Evolutionary conservation across 495 filamentous ascomycete species (phyloP), one percentile per base, ranked within the genome.

Genomic region (Podospora tetraspora): DNA sequence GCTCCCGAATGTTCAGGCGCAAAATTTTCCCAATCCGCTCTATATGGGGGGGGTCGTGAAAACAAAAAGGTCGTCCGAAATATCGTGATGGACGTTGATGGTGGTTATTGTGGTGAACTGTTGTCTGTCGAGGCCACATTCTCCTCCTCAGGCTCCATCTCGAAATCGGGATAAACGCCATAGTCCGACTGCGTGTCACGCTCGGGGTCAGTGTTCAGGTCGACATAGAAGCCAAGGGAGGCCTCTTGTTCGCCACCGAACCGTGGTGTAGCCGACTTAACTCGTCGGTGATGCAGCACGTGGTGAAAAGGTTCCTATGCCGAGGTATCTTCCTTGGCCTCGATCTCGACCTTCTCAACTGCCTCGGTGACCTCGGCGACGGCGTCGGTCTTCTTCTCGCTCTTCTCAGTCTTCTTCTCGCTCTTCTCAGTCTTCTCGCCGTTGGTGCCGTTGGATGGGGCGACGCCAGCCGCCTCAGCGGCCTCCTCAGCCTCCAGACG

Each of bases 261-360:
- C 43, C 43, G 43, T 52, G 43, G 43, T 19, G 43, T 52, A 52
- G 43, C 43, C 43, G 43, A 52, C 43, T 52, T 52, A 19, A 52
- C 19, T 19, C 43, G 43, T 52, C 43, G 43, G 43, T 52, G 43
- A 8, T 52, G 43, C 43, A 52, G 43, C 43, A 52, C 43, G 43
- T 52, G 43, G 43, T 52, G 43, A 52, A 52, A 52, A 52, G 43
- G 43, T 30, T 30, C 58, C 66, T 69, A 70, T 66, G 71, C 65
- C 32, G 68, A 74, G 58, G 87, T 64, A 62, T 89, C 84, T 57
- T 82, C 81, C 69, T 90, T 87, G 32, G 86, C 85, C 71, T 91
- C 88, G 16, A 97, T 78, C 0, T 89, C 88, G 62, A 92, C 86
- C 59, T 84, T 80, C 77, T 92, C 90, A 19, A 52, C 43, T 2